These are phyloP conservation scores for Cordia subcordata DNA, from an alignment of 257 asterid genomes.

Conservation along the genomic window DNA sequence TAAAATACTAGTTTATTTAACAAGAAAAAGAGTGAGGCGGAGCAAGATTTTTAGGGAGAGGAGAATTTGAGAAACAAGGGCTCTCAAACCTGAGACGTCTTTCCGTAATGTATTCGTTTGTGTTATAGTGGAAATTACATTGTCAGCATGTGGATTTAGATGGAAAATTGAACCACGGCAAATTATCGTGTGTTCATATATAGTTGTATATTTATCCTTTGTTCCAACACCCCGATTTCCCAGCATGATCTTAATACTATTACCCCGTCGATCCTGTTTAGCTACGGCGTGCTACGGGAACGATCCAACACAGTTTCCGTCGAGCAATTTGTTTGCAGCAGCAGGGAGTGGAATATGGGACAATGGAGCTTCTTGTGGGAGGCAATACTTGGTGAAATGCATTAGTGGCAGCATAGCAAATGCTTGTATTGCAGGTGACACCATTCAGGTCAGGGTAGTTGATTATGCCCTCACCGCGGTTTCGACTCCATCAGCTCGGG, in stretches of 20 bases:
- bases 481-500: conserved; percentile 35
- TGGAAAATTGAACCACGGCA: background rate
- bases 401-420: conserved; percentile 40
- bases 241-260: too few species aligned
- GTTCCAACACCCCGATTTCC: background rate
- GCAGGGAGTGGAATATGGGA: conserved; percentile 86
- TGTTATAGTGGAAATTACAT: background rate
- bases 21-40: too few species aligned
- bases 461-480: conserved; percentile 43
- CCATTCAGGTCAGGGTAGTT: conserved; percentile 51
- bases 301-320: conserved; percentile 55
- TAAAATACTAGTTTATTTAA: too few species aligned
- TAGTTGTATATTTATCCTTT: background rate
- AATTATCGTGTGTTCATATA: too few species aligned
- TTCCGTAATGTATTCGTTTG: too few species aligned
- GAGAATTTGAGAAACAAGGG: too few species aligned
- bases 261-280: background rate
- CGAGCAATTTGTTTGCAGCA: conserved; percentile 65
- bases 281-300: conserved; percentile 68
- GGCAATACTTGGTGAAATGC: conserved; percentile 68
- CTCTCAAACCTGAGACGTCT: too few species aligned
- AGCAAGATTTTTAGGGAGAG: too few species aligned
- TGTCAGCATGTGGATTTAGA: background rate
- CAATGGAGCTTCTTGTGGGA: conserved; percentile 80
- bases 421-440: conserved; percentile 39